phyloP scores from a whole-genome alignment of 768 basidiomycete genomes.

The Crucibulum laeve region DNA sequence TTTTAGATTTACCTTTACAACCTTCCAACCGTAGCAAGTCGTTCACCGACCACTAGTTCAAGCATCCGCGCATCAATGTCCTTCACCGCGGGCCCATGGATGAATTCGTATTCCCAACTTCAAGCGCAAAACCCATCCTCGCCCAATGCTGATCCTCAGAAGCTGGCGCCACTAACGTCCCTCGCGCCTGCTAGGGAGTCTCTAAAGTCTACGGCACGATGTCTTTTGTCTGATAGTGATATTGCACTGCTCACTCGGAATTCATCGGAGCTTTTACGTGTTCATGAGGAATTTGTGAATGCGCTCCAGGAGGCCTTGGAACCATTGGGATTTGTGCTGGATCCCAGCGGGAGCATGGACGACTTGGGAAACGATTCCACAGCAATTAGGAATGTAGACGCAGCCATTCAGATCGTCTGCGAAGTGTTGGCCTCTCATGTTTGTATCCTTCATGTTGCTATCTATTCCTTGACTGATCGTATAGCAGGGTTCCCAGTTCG shows the following conservation, averaged over 20 bases:
- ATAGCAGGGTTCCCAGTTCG: conserved; percentile 65
- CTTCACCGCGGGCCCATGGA: conserved; percentile 40
- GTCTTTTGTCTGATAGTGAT: conserved; percentile 55
- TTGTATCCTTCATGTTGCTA: conserved; percentile 11
- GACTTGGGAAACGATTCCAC: conserved; percentile 9
- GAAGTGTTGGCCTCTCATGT: conserved; percentile 59
- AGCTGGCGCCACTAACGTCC: conserved; percentile 12
- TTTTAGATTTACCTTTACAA: conserved; percentile 62
- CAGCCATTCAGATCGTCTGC: conserved; percentile 45
- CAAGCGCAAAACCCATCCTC: conserved; percentile 20
- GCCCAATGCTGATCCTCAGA: conserved; percentile 19
- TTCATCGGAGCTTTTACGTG: conserved; percentile 57
- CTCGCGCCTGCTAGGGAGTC: conserved; percentile 16
- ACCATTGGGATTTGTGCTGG: conserved; percentile 47
- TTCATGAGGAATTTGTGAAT: conserved; percentile 66
- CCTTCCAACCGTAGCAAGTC: conserved; percentile 44
- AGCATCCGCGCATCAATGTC: conserved; percentile 38
- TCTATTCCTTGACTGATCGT: conserved; percentile 4
- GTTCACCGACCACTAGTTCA: conserved; percentile 29
- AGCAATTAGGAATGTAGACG: conserved; percentile 30
- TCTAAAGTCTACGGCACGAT: conserved; percentile 32
- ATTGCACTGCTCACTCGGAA: conserved; percentile 61
- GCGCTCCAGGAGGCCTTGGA: conserved; percentile 46
- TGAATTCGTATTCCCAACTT: conserved; percentile 36
- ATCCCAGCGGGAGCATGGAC: conserved; percentile 7